A percentile compares a stretch with the other conserved stretches of the same genome.
phyloP scores from a whole-genome alignment of 495 filamentous ascomycete species.

The Penicillium parvum region DNA sequence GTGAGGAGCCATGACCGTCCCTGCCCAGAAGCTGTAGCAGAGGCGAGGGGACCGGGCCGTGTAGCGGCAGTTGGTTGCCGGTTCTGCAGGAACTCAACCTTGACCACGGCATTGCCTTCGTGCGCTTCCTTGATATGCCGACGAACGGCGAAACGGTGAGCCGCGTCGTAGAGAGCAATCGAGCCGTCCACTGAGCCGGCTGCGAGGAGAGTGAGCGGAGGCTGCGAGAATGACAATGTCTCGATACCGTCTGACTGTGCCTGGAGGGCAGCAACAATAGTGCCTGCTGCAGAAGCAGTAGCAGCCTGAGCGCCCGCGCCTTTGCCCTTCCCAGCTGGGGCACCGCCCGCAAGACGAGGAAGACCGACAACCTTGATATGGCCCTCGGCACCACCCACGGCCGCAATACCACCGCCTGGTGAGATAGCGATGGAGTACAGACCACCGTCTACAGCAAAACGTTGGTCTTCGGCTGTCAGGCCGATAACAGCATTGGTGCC shows the following conservation, averaged over 20 bases:
- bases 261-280: constrained; percentile 68
- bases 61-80: constrained; percentile 18
- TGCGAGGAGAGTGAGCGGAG: constrained; percentile 73
- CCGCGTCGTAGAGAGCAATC: constrained; percentile 82
- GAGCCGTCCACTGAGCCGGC: constrained; percentile 86
- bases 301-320: constrained; percentile 28
- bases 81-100: constrained; percentile 77
- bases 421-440: constrained; percentile 80
- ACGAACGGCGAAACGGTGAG: constrained; percentile 76
- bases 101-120: constrained; percentile 78
- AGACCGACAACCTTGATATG: constrained; percentile 78
- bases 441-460: constrained; percentile 88
- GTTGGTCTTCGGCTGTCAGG: constrained; percentile 76
- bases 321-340: constrained; percentile 35
- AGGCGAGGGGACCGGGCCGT: constrained; percentile 21
- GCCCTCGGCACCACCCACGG: constrained; percentile 83
- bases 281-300: constrained; percentile 63
- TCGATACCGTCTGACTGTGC: constrained; percentile 78
- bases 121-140: constrained; percentile 74
- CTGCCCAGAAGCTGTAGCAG: constrained; percentile 26
- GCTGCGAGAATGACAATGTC: constrained; percentile 75
- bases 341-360: constrained; percentile 55
- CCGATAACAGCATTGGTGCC: constrained; percentile 71
- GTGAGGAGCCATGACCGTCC: constrained; percentile 64
- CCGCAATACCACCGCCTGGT: constrained; percentile 71